Conservation (phyloP, 495 filamentous ascomycete species). For the Penicillium subrubescens region DNA sequence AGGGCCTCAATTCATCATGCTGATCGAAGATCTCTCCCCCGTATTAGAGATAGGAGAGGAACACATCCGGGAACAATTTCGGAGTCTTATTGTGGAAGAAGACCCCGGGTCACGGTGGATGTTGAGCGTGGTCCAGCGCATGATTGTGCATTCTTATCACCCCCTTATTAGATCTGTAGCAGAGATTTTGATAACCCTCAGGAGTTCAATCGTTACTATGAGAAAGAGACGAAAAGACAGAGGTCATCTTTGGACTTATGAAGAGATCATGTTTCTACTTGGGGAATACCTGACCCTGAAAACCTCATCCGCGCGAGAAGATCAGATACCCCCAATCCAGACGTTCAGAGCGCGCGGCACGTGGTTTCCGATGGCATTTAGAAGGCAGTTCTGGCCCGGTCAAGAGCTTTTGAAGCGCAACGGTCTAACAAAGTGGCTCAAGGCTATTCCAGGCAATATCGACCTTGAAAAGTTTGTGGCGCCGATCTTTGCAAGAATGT, state of each 20-base stretch:
- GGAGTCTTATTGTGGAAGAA: not conserved
- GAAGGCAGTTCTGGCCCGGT: not conserved
- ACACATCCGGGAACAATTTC: not conserved
- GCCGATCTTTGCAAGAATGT: not conserved
- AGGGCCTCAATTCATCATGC: not conserved
- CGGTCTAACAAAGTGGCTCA: not conserved
- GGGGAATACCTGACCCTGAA: not conserved
- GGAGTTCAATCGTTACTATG: not conserved
- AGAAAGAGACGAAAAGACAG: not conserved
- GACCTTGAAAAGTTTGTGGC: not conserved
- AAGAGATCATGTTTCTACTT: not conserved
- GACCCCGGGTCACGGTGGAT: not conserved
- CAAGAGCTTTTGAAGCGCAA: not conserved
- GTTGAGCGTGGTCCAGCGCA: not conserved
- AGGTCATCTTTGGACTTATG: not conserved
- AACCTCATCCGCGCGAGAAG: not conserved
- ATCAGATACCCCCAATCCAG: not conserved
- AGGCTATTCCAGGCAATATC: not conserved
- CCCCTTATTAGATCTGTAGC: not conserved
- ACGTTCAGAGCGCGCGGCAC: not conserved
- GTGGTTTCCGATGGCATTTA: not conserved
- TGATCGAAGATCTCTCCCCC: not conserved
- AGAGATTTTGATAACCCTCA: not conserved
- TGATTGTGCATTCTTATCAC: not conserved
- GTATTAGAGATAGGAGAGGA: not conserved